phyloP scores from a whole-genome alignment of 1,284 basidiomycete species.

The Retiboletus flavoniger region DNA sequence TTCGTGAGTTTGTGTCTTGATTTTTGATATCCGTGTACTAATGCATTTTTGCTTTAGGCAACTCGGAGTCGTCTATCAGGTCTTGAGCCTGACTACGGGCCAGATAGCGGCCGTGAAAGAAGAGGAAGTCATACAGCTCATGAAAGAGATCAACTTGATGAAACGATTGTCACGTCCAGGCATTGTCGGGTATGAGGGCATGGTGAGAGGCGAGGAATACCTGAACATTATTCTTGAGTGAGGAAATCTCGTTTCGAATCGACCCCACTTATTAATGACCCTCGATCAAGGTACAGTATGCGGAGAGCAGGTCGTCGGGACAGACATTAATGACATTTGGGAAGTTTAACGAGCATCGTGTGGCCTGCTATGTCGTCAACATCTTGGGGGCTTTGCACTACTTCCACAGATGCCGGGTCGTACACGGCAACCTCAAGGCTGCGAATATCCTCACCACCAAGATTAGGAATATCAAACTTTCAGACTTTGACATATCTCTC shows the following conservation, averaged over 20 bases:
- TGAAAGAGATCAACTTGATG: conserved; percentile 90
- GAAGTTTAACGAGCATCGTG: conserved; percentile 84
- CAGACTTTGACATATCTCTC: conserved; percentile 98
- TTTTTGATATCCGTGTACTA: not conserved
- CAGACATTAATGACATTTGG: conserved; percentile 90
- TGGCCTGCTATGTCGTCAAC: conserved; percentile 87
- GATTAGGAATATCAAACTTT: conserved; percentile 95
- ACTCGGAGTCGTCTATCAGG: conserved; percentile 92
- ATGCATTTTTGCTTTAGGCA: conserved; percentile 53
- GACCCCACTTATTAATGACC: conserved; percentile 14
- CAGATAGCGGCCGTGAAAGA: conserved; percentile 89
- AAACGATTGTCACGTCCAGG: conserved; percentile 87
- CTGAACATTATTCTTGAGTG: conserved; percentile 92
- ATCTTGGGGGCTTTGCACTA: conserved; percentile 91
- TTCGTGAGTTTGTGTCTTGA: conserved; percentile 62
- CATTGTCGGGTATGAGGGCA: conserved; percentile 95
- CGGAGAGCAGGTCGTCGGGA: conserved; percentile 89
- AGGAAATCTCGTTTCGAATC: conserved; percentile 35
- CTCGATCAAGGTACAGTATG: conserved; percentile 59
- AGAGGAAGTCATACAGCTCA: conserved; percentile 81
- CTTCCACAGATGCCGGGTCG: conserved; percentile 78
- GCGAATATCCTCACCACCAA: conserved; percentile 98
- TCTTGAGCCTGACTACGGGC: conserved; percentile 87
- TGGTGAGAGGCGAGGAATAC: conserved; percentile 84
- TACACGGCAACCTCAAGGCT: conserved; percentile 93